phyloP scores from a whole-genome alignment of 768 basidiomycete genomes.

The Agaricus sinodeliciosus region DNA sequence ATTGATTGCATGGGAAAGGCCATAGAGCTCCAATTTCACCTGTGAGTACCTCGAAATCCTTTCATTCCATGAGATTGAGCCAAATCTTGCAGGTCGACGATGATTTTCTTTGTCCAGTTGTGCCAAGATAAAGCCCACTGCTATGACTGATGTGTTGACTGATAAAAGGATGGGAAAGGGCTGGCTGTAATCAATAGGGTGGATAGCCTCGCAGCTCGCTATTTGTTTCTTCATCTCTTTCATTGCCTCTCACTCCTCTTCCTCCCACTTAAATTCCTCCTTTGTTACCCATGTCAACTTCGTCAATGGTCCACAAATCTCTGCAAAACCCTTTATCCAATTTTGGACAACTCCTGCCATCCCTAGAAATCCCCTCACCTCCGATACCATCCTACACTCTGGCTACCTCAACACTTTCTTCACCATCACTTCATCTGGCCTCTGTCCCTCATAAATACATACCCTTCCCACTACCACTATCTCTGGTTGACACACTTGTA shows the following conservation, averaged over 20 bases:
- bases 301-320: conserved; percentile 13
- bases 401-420: conserved; percentile 20
- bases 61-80: conserved; percentile 26
- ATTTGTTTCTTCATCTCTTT: conserved; percentile 21
- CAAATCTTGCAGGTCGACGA: conserved; percentile 21
- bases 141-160: conserved; percentile 23
- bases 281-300: conserved; percentile 14
- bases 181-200: conserved; percentile 19
- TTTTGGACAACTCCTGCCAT: conserved; percentile 18
- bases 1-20: conserved; percentile 22
- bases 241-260: conserved; percentile 14
- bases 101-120: conserved; percentile 15
- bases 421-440: conserved; percentile 17
- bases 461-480: conserved; percentile 19
- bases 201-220: conserved; percentile 18
- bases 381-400: conserved; percentile 11
- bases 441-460: conserved; percentile 20
- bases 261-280: conserved; percentile 24
- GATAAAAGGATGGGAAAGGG: conserved; percentile 20
- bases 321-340: conserved; percentile 21
- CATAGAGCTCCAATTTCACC: conserved; percentile 28
- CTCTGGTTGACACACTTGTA: conserved; percentile 16
- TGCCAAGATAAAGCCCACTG: conserved; percentile 17
- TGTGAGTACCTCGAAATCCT: conserved; percentile 28
- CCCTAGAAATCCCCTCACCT: conserved; percentile 26